Base-by-base conservation (phyloP, 345 rosid species). In the Pseudoturritis turrita region DNA sequence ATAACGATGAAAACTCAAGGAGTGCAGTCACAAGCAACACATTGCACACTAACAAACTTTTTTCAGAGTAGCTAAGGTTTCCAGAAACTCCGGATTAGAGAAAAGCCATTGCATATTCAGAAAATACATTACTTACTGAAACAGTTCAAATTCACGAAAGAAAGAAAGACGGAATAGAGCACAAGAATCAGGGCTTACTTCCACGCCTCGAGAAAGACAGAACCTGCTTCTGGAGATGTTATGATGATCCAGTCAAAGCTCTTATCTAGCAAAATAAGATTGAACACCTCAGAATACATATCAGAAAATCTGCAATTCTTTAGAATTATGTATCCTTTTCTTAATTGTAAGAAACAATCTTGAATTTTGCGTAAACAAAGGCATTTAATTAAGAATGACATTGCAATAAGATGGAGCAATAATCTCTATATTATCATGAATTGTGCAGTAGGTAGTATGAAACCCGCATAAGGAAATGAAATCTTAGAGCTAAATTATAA, bases 181-280 rank as follows among this genome's bases (percentile, higher is more conserved):
- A n/a, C 40, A 72, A 65, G 73, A 62, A 58, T 18, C 31, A 73
- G 64, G 1, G 60, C 94, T 87, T 91, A 95, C 96, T 81, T 91
- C 98, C 99, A 89, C 3, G 97, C 96, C 65, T 95, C 83, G 44
- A 95, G 85, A 78, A 95, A 95, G 64, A 95, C 91, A 3, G 92
- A 87, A 62, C 87, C 99, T 7, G 98, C 99, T 83, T 91, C 97
- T 46, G 98, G 96, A 53, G 98, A 95, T 62, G 97, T 95, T 55
- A 95, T 89, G 68, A 91, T 76, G 68, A 95, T 95, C 99, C 99
- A 91, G 62, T 95, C 97, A 78, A 91, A 91, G 12, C 67, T 25
- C 33, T 64, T 78, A 74, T 83, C 98, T 87, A 87, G 53, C 51
- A 54, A 36, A 46, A 36, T 10, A 41, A 35, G 15, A 40, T 7